Evolutionary conservation across 768 basidiomycete species (phyloP), one percentile per base, ranked within the genome.

Genomic region (Paxillus rubicundulus): DNA sequence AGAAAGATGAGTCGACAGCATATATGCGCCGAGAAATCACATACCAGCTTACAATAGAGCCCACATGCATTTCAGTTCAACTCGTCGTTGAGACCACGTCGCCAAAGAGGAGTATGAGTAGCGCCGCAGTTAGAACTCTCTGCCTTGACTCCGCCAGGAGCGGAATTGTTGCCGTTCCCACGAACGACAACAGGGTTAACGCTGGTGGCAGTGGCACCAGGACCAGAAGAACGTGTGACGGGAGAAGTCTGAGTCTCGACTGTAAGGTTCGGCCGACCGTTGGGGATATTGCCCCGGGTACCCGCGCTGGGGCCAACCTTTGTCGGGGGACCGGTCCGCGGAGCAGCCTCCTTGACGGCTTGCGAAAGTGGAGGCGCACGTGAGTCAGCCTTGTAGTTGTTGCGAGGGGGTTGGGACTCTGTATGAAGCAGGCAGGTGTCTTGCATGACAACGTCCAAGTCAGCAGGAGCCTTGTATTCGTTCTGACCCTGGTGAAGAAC

Each of bases 91-190:
- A 93, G 69, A 0, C 90, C 91, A 2, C 90, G 79, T 16, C 90
- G 77, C 90, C 91, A 93, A 24, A 93, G 79, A 7, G 90, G 90
- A 0, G 91, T 92, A 57, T 91, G 89, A 0, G 89, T 92, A 4
- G 91, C 90, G 18, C 90, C 90, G 60, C 90, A 92, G 68, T 92
- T 92, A 7, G 86, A 86, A 63, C 91, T 92, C 60, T 92, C 91
- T 6, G 88, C 87, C 72, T 92, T 92, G 52, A 79, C 77, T 28
- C 81, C 81, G 18, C 77, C 79, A 5, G 79, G 80, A 1, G 80
- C 78, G 27, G 77, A 71, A 61, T 73, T 74, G 51, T 63, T 66
- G 51, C 53, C 32, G 45, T 58, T 66, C 9, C 57, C 57, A 7
- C 63, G 62, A 41, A 72, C 70, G 12, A 77, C 68, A 3, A 75